phyloP scores from a whole-genome alignment of 2,329 filamentous ascomycete species.

The Fusarium floridanum region DNA sequence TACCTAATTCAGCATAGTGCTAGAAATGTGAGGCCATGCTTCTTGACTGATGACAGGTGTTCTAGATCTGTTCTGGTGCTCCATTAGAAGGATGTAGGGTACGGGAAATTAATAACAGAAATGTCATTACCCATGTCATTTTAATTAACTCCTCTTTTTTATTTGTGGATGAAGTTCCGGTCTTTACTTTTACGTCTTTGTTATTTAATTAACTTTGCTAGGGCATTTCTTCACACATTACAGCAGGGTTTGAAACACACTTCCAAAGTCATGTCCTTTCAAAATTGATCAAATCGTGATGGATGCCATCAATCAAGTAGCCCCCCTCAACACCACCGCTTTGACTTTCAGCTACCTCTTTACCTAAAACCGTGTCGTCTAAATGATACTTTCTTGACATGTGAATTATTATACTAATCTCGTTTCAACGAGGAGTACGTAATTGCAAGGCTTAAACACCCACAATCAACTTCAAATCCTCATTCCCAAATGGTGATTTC shows the following conservation, averaged over 20 bases:
- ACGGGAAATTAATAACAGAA: background rate
- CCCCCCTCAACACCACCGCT: background rate
- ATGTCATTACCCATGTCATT: background rate
- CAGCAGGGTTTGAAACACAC: background rate
- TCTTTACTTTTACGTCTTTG: background rate
- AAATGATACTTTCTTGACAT: background rate
- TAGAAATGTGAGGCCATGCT: background rate
- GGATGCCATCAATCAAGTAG: background rate
- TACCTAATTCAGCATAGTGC: background rate
- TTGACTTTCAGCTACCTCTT: background rate
- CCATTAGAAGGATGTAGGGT: background rate
- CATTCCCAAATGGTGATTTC: background rate
- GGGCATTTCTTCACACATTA: background rate
- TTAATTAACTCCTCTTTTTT: background rate
- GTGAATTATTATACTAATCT: background rate
- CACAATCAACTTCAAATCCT: background rate
- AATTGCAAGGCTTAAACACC: background rate
- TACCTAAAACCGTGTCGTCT: background rate
- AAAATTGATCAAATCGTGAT: background rate
- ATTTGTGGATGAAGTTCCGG: background rate
- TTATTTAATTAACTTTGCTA: background rate
- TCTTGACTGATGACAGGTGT: background rate
- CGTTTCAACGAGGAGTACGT: background rate
- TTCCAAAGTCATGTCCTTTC: background rate
- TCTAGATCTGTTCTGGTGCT: background rate